Evolutionary conservation across 164 flowering plant species (phyloP), one percentile per base, ranked within the genome.

Genomic region (Magnolia kwangsiensis): DNA sequence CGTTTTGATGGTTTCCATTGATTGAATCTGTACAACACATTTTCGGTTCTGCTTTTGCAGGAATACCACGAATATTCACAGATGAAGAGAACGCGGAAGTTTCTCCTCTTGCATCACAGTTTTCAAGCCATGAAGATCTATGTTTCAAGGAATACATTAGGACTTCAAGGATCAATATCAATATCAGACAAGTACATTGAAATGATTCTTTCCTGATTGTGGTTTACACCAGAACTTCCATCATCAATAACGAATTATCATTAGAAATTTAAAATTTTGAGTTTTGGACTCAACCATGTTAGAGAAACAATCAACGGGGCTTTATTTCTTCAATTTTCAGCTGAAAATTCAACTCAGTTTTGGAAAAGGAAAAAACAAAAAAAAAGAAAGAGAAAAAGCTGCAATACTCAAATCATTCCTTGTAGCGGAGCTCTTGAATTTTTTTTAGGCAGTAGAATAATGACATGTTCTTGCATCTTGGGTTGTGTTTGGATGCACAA

Each of bases 101-200:
- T 73, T 55, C 82, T 10, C 75, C 77, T 73, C 86, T 94, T 78
- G 89, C 85, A 29, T 51, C 50, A 59, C 85, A 82, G 20, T 84
- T 92, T 71, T 81, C 89, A 19, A 51, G 73, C 24, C 86, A 84
- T 79, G 87, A 85, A 51, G 95, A 90, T 75, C 19, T 21, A 11
- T 80, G 74, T 84, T 89, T 86, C 80, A 75, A 83, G 85, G 91
- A 94, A 55, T 96, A 96, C 80, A 89, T 91, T 73, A 79, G 87
- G 81, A 87, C 85, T 72, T 96, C 99, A 51, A 96, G 99, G 83
- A 91, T 94, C 85, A 96, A 96, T 82, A 89, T 94, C 75, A 96
- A 92, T 77, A 90, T 96, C 79, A 89, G 97, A 88, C 97, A 93
- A 89, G 98, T 95, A 20, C 88, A 80, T 69, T 93, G 80, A 88